Percentiles rank a stretch among this genome's conserved stretches.
Conservation (phyloP, 164 flowering plant species). For the Brasenia schreberi region DNA sequence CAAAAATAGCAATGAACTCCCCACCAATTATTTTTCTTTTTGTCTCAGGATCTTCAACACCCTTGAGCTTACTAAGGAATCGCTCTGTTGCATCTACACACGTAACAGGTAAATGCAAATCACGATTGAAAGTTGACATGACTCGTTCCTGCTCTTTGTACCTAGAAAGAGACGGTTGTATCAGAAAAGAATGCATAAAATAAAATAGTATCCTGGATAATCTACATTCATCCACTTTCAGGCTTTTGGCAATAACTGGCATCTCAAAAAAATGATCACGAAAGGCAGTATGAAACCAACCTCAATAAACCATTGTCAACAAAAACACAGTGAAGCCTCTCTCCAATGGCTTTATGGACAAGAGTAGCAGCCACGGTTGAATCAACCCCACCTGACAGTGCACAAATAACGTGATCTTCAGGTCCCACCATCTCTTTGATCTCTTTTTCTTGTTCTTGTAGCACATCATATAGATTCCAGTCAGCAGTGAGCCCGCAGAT, state of each 20-base stretch:
- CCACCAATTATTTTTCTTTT: constrained; percentile 92
- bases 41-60: constrained; percentile 79
- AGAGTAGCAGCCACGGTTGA: constrained; percentile 98
- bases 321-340: constrained; percentile 85
- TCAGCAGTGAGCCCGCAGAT: constrained; percentile 62
- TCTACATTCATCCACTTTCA: not conserved
- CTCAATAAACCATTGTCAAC: constrained; percentile 95
- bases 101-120: constrained; percentile 84
- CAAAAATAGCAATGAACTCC: constrained; percentile 79
- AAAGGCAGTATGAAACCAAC: constrained; percentile 15
- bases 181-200: too few relatives aligned
- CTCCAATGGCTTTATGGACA: constrained; percentile 91
- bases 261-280: not conserved
- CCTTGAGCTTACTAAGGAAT: constrained; percentile 74
- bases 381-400: constrained; percentile 92
- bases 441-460: constrained; percentile 72
- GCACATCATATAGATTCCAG: constrained; percentile 86
- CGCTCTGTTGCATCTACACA: constrained; percentile 76
- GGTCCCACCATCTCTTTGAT: constrained; percentile 45
- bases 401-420: constrained; percentile 89
- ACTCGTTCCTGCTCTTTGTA: constrained; percentile 83
- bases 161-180: constrained; percentile 20
- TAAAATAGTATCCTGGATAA: not conserved
- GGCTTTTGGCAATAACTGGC: not conserved
- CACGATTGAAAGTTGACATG: constrained; percentile 76